These are phyloP conservation scores for Cercospora citrullina DNA, from an alignment of 2,329 filamentous ascomycete species.

Conservation along the genomic window DNA sequence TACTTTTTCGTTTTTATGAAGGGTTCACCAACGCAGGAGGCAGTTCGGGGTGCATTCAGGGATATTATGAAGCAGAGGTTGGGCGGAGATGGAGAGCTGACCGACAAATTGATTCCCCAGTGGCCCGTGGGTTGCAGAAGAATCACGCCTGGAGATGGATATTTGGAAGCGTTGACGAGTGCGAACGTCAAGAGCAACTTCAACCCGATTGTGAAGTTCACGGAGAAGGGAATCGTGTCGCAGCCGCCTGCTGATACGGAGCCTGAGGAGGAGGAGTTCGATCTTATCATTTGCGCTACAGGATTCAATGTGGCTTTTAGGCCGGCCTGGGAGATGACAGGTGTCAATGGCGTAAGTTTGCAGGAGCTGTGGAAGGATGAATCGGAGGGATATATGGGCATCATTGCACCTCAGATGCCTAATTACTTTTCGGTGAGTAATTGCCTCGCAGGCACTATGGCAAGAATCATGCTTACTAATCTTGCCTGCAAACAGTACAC, in stretches of 20 bases:
- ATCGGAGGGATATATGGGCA: constrained; percentile 30
- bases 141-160: constrained; percentile 19
- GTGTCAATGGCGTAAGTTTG: constrained; percentile 38
- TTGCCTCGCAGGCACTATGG: not conserved
- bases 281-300: constrained; percentile 50
- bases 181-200: constrained; percentile 19
- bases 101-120: constrained; percentile 17
- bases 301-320: constrained; percentile 43
- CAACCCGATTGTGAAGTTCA: constrained; percentile 17
- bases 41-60: constrained; percentile 3
- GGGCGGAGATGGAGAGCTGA: constrained; percentile 14
- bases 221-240: constrained; percentile 13
- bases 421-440: constrained; percentile 30
- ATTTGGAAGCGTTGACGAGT: constrained; percentile 18
- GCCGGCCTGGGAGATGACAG: constrained; percentile 38
- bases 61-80: constrained; percentile 15
- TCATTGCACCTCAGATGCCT: constrained; percentile 31
- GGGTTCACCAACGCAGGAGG: constrained; percentile 5
- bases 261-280: constrained; percentile 36
- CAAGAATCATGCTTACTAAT: not conserved
- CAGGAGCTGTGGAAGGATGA: constrained; percentile 27
- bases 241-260: constrained; percentile 8
- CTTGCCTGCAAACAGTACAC: constrained; percentile 5
- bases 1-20: constrained; percentile 17
- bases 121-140: constrained; percentile 22